Percentiles rank a stretch among this genome's conserved stretches.
These are phyloP conservation scores for Trichoderma oligosporum DNA, from an alignment of 2,329 filamentous ascomycete species.

Conservation along the genomic window DNA sequence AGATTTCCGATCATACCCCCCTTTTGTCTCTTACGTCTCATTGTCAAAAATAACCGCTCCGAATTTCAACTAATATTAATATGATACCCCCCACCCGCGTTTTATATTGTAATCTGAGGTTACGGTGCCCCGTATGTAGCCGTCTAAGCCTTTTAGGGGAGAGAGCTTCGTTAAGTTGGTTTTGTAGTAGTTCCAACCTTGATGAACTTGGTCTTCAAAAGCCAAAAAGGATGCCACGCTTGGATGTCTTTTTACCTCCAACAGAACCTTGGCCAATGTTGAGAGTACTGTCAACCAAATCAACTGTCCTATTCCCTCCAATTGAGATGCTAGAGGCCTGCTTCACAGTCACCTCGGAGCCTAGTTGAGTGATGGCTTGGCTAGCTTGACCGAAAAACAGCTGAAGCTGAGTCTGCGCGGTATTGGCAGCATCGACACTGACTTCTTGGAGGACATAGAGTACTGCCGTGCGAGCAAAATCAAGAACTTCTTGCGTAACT, in stretches of 20 bases:
- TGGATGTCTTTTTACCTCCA: slow-evolving; percentile 26
- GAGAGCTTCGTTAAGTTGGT: neutral
- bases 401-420: slow-evolving; percentile 53
- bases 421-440: slow-evolving; percentile 46
- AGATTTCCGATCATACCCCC: slow-evolving; percentile 25
- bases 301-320: slow-evolving; percentile 44
- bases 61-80: slow-evolving; percentile 4
- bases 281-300: slow-evolving; percentile 48
- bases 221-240: slow-evolving; percentile 19
- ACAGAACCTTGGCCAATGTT: slow-evolving; percentile 34
- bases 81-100: neutral
- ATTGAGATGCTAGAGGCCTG: slow-evolving; percentile 42
- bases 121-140: neutral
- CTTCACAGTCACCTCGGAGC: slow-evolving; percentile 35
- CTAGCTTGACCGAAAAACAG: slow-evolving; percentile 48
- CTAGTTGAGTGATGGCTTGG: slow-evolving; percentile 28
- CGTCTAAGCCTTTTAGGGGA: neutral
- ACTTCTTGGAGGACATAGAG: slow-evolving; percentile 59
- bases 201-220: no score
- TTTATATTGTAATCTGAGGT: no score
- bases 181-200: no score
- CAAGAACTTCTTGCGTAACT: slow-evolving; percentile 54
- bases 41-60: slow-evolving; percentile 12
- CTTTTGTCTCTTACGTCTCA: slow-evolving; percentile 16
- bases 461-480: slow-evolving; percentile 61